These are phyloP conservation scores for Alternaria atra DNA, from an alignment of 2,329 filamentous ascomycete genomes.

Conservation along the genomic window DNA sequence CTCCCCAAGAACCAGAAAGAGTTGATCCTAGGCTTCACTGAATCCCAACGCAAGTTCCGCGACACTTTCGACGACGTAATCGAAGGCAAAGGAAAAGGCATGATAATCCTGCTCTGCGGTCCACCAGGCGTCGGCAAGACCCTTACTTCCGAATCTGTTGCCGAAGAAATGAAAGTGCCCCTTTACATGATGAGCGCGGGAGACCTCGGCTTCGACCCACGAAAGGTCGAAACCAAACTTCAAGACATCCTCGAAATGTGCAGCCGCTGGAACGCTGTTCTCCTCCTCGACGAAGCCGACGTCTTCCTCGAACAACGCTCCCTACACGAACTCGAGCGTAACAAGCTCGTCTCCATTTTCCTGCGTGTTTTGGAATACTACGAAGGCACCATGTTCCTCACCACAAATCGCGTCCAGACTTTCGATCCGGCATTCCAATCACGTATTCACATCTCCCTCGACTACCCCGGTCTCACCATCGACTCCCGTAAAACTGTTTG, in stretches of 20 bases:
- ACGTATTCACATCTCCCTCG: constrained; percentile 43
- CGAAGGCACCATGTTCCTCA: constrained; percentile 47
- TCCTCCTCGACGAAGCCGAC: constrained; percentile 79
- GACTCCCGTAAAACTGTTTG: constrained; percentile 49
- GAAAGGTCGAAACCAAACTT: constrained; percentile 72
- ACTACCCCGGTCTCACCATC: constrained; percentile 38
- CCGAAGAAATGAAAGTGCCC: constrained; percentile 31
- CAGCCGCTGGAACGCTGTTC: constrained; percentile 66
- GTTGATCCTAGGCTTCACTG: constrained; percentile 68
- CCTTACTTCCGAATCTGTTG: constrained; percentile 32
- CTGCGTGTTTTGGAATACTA: constrained; percentile 47
- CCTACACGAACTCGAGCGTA: constrained; percentile 43
- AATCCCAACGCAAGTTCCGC: constrained; percentile 68
- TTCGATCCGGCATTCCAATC: constrained; percentile 46
- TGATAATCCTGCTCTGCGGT: constrained; percentile 39
- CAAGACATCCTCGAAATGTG: constrained; percentile 85
- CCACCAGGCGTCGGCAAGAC: constrained; percentile 41
- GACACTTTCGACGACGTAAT: constrained; percentile 56
- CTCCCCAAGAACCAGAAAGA: constrained; percentile 37
- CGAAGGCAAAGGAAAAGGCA: constrained; percentile 51
- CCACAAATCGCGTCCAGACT: constrained; percentile 45
- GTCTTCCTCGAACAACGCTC: constrained; percentile 61
- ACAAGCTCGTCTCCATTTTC: constrained; percentile 53
- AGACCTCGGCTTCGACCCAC: constrained; percentile 69
- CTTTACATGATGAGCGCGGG: constrained; percentile 80